A percentile compares a stretch with the other conserved stretches of the same genome.
Evolutionary conservation across 169 alveolate species (phyloP).

Genomic region (Plasmodium fragile): DNA sequence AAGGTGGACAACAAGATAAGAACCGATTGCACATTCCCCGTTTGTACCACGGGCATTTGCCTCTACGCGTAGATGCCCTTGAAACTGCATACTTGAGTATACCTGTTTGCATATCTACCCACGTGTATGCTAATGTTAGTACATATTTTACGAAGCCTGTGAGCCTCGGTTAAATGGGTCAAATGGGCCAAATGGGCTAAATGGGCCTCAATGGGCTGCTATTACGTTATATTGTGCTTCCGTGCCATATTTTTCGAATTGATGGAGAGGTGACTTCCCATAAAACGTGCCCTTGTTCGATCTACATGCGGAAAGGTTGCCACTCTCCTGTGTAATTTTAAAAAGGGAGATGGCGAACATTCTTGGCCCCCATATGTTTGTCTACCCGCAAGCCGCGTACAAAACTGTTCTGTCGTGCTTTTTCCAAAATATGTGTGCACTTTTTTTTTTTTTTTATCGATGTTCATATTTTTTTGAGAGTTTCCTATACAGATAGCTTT

Average conservation of each 20-base stretch:
- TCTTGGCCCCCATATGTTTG: background rate
- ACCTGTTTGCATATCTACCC: background rate
- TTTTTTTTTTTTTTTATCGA: background rate
- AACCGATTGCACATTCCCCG: constrained; percentile 97
- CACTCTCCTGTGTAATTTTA: background rate
- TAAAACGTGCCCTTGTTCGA: background rate
- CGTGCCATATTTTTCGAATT: background rate
- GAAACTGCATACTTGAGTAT: background rate
- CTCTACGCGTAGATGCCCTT: background rate
- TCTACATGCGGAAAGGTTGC: background rate
- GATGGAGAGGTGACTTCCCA: background rate
- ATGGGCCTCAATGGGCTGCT: background rate
- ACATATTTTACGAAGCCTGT: background rate
- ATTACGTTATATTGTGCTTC: background rate
- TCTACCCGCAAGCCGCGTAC: background rate
- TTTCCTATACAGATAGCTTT: background rate
- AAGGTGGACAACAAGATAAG: constrained; percentile 97
- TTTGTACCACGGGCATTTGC: constrained; percentile 84
- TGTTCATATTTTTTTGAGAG: background rate
- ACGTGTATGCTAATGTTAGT: background rate
- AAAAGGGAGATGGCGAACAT: background rate
- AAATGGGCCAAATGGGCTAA: background rate
- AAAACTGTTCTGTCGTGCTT: background rate
- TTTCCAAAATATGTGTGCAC: background rate
- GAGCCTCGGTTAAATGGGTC: background rate